Base-by-base conservation (phyloP, 2,329 filamentous ascomycete species). In the Penicillium paneum region DNA sequence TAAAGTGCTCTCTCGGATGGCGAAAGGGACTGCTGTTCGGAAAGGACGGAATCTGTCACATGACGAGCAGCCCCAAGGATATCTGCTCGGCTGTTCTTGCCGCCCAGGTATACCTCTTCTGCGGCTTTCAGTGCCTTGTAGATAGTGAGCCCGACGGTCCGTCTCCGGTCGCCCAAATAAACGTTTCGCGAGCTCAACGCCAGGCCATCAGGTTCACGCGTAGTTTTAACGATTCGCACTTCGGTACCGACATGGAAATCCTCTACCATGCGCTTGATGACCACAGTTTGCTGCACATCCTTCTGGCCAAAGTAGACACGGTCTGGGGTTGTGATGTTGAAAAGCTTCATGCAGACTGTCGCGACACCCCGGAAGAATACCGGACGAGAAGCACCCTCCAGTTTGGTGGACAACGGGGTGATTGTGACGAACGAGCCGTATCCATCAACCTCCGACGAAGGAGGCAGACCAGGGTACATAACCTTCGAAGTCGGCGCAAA, bases 361-460 rank as follows among this genome's bases (percentile, higher is more conserved):
- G 94, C 92, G 32, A 99, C 94, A 36, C 94, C 94, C 45, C 94
- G 83, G 76, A 99, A 99, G 74, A 99, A 99, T 40, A 95, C 95
- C 2, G 94, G 94, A 15, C 94, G 81, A 42, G 87, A 91, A 5
- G 83, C 82, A 15, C 94, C 94, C 76, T 99, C 94, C 4, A 97
- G 81, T 26, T 92, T 80, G 62, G 85, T 85, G 7, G 86, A 86
- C 1, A 97, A 79, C 1, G 94, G 94, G 0, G 91, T 96, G 64
- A 99, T 89, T 19, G 86, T 93, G 29, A 99, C 88, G 67, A 97
- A 99, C 54, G 88, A 93, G 13, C 94, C 94, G 54, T 88, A 83
- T 31, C 89, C 91, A 55, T 87, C 81, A 8, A 90, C 75, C 48
- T 89, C 81, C 79, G 90, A 76, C 75, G 88, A 62, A 75, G 93